Evolutionary conservation across 169 alveolate species (phyloP).

Genomic region (Cryptosporidium andersoni): DNA sequence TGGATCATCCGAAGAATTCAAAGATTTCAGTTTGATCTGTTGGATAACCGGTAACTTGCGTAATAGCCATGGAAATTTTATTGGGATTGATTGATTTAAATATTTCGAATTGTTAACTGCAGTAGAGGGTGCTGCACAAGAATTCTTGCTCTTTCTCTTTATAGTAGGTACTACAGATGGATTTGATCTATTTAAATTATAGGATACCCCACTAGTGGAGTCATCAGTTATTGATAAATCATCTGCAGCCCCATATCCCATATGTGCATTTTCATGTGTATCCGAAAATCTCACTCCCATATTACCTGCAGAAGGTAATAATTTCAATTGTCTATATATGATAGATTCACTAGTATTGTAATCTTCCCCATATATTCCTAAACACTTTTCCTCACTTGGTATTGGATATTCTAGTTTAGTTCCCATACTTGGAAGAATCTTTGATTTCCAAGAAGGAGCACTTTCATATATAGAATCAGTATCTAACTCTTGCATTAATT

Average conservation of each 20-base stretch:
- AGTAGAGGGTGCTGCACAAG: too few relatives aligned
- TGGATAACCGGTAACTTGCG: conserved; percentile 32
- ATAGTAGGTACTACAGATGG: conserved; percentile 4
- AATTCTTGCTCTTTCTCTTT: not conserved
- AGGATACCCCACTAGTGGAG: conserved; percentile 4
- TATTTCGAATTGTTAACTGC: too few relatives aligned
- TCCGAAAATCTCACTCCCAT: conserved; percentile 38
- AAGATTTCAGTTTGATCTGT: conserved; percentile 16
- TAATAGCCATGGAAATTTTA: conserved; percentile 45
- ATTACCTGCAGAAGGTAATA: conserved; percentile 44
- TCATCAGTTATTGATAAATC: conserved; percentile 19
- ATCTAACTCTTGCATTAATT: conserved; percentile 32
- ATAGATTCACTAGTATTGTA: conserved; percentile 15
- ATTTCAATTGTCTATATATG: conserved; percentile 26
- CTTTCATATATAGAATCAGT: conserved; percentile 10
- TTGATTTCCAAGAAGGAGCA: conserved; percentile 59
- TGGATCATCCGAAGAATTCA: conserved; percentile 10
- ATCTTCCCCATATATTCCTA: conserved; percentile 33
- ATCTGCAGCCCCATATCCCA: not conserved
- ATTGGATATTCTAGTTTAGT: conserved; percentile 38
- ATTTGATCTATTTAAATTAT: not conserved
- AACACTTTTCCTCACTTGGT: conserved; percentile 41
- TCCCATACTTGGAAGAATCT: conserved; percentile 55
- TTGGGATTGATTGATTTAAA: not conserved
- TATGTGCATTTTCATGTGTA: not conserved